A percentile compares a stretch with the other conserved stretches of the same genome.
phyloP scores from a whole-genome alignment of 805 yeast genomes.

The Candida orba region DNA sequence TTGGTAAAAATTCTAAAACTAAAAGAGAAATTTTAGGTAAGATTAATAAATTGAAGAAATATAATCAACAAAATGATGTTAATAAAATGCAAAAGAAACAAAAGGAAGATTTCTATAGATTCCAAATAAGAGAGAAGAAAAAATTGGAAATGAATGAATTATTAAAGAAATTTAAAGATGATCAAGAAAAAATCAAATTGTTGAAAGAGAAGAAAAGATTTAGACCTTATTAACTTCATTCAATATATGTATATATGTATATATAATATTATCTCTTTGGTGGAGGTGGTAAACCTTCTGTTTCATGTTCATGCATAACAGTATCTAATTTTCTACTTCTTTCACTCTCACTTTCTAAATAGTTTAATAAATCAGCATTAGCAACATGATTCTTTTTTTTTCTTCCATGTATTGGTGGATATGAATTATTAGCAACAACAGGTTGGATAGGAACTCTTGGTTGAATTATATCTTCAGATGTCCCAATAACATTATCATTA shows the following conservation, averaged over 20 bases:
- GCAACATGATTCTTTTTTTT: conserved; percentile 16
- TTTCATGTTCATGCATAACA: conserved; percentile 14
- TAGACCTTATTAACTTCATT: conserved; percentile 64
- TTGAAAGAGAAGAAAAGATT: conserved; percentile 80
- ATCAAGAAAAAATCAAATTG: conserved; percentile 74
- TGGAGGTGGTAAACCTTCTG: conserved; percentile 27
- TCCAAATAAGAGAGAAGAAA: conserved; percentile 91
- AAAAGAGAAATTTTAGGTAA: conserved; percentile 63
- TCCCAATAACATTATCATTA: too few relatives aligned
- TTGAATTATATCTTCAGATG: conserved; percentile 1
- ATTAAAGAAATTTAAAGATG: conserved; percentile 76
- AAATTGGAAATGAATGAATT: conserved; percentile 88
- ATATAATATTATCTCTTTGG: conserved; percentile 17
- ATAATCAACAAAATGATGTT: conserved; percentile 16
- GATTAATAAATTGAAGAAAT: conserved; percentile 33
- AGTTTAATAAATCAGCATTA: conserved; percentile 28
- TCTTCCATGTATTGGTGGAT: conserved; percentile 23
- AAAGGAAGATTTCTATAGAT: conserved; percentile 88
- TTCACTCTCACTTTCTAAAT: conserved; percentile 35
- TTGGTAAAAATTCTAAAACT: conserved; percentile 78
- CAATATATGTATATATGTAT: conserved; percentile 1
- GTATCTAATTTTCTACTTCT: conserved; percentile 34
- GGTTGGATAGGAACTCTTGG: neutral
- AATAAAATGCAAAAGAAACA: conserved; percentile 62
- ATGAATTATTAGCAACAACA: neutral